Percentiles rank a stretch among this genome's conserved stretches.
Evolutionary conservation across 768 basidiomycete species (phyloP).

Genomic region (Mycena pura): DNA sequence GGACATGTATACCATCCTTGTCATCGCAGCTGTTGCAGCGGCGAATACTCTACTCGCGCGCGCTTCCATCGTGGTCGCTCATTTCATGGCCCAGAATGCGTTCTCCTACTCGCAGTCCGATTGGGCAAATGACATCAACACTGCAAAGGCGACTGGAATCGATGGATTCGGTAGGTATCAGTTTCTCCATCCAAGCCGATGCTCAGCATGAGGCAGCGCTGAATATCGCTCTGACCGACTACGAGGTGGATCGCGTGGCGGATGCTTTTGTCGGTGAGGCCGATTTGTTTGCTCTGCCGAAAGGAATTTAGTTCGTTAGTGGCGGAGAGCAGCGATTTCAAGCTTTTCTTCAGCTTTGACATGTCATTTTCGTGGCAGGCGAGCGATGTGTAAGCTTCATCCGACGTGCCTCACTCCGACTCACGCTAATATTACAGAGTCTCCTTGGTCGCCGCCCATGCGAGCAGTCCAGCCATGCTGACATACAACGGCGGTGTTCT

Average conservation of each 20-base stretch:
- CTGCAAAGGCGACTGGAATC: slow-evolving; percentile 31
- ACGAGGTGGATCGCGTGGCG: slow-evolving; percentile 35
- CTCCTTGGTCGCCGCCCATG: slow-evolving; percentile 36
- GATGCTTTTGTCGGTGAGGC: slow-evolving; percentile 36
- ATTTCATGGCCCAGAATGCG: slow-evolving; percentile 32
- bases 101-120: slow-evolving; percentile 27
- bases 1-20: too few relatives aligned
- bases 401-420: background rate
- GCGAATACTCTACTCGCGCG: background rate
- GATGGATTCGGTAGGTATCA: slow-evolving; percentile 32
- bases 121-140: slow-evolving; percentile 33
- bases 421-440: slow-evolving; percentile 1
- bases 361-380: slow-evolving; percentile 35
- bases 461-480: slow-evolving; percentile 37
- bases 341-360: slow-evolving; percentile 47
- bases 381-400: slow-evolving; percentile 20
- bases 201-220: slow-evolving; percentile 25
- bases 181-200: background rate
- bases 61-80: slow-evolving; percentile 18
- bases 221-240: slow-evolving; percentile 33
- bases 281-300: too few relatives aligned
- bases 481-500: slow-evolving; percentile 34
- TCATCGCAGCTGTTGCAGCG: background rate
- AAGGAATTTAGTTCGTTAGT: slow-evolving; percentile 22
- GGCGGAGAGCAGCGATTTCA: slow-evolving; percentile 39